A percentile compares a stretch with the other conserved stretches of the same genome.
Conservation (phyloP, 805 yeast genomes). For the Peterozyma xylosa region DNA sequence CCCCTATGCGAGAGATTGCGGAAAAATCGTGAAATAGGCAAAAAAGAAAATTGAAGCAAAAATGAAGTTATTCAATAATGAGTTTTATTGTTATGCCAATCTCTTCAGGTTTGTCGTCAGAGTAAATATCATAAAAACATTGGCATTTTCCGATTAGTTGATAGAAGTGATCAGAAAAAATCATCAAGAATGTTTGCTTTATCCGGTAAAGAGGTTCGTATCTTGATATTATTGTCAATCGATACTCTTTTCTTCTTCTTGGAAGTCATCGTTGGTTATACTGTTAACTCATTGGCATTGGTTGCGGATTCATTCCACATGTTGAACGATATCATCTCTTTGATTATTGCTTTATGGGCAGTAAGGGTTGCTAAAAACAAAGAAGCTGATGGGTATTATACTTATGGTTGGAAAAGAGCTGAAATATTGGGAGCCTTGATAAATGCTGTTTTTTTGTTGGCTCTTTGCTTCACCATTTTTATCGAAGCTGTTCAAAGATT, state of each 20-base stretch:
- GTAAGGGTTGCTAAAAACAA: conserved; percentile 79
- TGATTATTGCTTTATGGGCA: conserved; percentile 93
- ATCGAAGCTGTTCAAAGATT: conserved; percentile 91
- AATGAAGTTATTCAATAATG: no score
- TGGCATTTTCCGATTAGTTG: no score
- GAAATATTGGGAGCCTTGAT: conserved; percentile 93
- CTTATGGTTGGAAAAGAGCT: conserved; percentile 98
- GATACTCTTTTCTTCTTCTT: conserved; percentile 81
- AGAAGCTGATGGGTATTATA: conserved; percentile 80
- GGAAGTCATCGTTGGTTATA: conserved; percentile 80
- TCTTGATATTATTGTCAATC: conserved; percentile 59
- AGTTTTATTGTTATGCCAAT: no score
- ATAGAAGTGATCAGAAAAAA: background rate
- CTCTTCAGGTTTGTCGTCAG: no score
- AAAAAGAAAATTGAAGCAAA: no score
- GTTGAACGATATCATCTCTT: conserved; percentile 89
- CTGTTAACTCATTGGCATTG: conserved; percentile 89
- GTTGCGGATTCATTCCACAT: conserved; percentile 97
- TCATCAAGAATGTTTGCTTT: background rate
- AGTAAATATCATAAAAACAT: no score
- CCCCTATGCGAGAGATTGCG: no score
- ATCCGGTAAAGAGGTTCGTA: conserved; percentile 58
- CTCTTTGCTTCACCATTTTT: conserved; percentile 85
- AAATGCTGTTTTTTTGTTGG: conserved; percentile 88
- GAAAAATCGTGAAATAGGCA: no score